Evolutionary conservation across 495 filamentous ascomycete genomes (phyloP).

Genomic region (Daldinia concentrica): DNA sequence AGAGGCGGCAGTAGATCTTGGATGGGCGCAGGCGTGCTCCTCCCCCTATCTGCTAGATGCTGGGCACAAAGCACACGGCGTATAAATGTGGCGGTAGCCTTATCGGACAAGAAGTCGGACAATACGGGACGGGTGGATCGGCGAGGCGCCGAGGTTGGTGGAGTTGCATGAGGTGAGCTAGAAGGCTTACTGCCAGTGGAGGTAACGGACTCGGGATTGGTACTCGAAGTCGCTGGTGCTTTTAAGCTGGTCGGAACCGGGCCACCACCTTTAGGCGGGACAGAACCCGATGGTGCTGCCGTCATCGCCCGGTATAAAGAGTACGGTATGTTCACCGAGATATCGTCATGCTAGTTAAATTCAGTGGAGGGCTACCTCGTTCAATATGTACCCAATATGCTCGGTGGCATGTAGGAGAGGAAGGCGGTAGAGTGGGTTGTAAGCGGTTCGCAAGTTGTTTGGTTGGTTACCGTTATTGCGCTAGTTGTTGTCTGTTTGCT

Average conservation of each 20-base stretch:
- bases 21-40: constrained; percentile 57
- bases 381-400: not conserved
- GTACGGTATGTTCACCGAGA: constrained; percentile 12
- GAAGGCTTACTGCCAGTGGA: constrained; percentile 29
- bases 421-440: not conserved
- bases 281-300: constrained; percentile 28
- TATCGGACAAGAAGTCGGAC: constrained; percentile 60
- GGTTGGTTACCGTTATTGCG: constrained; percentile 22
- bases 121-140: constrained; percentile 44
- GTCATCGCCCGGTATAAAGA: constrained; percentile 40
- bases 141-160: constrained; percentile 39
- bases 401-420: not conserved
- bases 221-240: constrained; percentile 40
- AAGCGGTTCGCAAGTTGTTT: constrained; percentile 9
- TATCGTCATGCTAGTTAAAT: constrained; percentile 21
- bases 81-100: constrained; percentile 60
- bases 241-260: constrained; percentile 43
- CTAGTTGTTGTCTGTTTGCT: constrained; percentile 27
- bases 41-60: constrained; percentile 57
- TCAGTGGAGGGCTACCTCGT: not conserved
- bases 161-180: constrained; percentile 22
- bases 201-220: constrained; percentile 40
- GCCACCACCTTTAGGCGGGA: constrained; percentile 37
- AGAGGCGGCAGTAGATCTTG: constrained; percentile 88
- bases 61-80: constrained; percentile 61